Evolutionary conservation across 2,329 filamentous ascomycete genomes (phyloP), one percentile per base, ranked within the genome.

Genomic region (Verticillium alfalfae): DNA sequence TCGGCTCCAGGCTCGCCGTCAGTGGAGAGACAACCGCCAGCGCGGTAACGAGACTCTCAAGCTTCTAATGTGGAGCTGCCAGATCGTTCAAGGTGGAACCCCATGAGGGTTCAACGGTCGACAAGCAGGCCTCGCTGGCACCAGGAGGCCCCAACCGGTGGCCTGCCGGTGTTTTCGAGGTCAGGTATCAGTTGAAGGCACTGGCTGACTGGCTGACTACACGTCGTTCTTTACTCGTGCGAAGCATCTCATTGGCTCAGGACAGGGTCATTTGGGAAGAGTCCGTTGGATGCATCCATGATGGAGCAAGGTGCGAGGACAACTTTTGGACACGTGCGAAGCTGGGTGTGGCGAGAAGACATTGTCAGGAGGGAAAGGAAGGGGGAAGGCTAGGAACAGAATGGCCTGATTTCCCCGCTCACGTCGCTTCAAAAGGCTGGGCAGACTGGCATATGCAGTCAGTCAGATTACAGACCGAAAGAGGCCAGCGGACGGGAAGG

Each of bases 381-480:
- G n/a, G 26, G 26, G 26, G 26, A 5, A 31, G 26, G 26, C 26
- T 31, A n/a, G 18, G 41, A 49, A 10, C 26, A 62, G 26, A 54
- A 59, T 65, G 63, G 63, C 54, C 61, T 65, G 62, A 65, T 65
- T 64, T 65, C 61, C 56, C 61, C 60, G 60, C 62, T 52, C 38
- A 34, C 55, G 39, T 5, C 37, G 2, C 9, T 6, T 22, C n/a
- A 8, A 18, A 18, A 49, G 22, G 16, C 41, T 49, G 41, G 41
- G 41, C 41, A 49, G n/a, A 8, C 41, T 18, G 41, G 41, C n/a
- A n/a, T 18, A 49, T 22, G 41, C 41, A 18, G 41, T 22, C 41
- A 22, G n/a, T 18, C 41, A 49, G n/a, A 49, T 49, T 49, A 49
- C 13, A 41, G 39, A 41, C 36, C 36, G 15, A 16, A n/a, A 41